These are phyloP conservation scores for Paramecium bursaria DNA, from an alignment of 73 alveolate genomes.

Conservation along the genomic window DNA sequence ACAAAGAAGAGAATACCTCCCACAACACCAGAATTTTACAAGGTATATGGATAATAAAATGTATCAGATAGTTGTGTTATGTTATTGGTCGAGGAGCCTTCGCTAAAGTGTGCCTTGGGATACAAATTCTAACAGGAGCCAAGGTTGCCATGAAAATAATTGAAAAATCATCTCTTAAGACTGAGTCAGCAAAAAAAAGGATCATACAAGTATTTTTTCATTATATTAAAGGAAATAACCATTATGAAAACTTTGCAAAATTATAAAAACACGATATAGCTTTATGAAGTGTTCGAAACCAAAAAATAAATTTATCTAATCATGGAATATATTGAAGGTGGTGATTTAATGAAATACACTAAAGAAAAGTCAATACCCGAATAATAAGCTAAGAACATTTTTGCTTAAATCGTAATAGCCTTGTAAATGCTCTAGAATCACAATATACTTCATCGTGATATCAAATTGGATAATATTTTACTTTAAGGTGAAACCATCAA, in stretches of 20 bases:
- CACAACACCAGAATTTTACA: constrained; percentile 72
- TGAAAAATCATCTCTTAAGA: constrained; percentile 90
- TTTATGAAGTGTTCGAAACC: constrained; percentile 94
- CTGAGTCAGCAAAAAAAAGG: constrained; percentile 92
- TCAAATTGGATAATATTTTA: constrained; percentile 95
- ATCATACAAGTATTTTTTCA: constrained; percentile 86
- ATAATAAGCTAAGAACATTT: constrained; percentile 83
- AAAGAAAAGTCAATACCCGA: constrained; percentile 92
- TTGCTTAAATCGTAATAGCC: constrained; percentile 89
- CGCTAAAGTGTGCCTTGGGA: constrained; percentile 95
- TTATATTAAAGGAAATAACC: constrained; percentile 79
- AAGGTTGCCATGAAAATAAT: constrained; percentile 97
- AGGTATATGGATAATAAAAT: constrained; percentile 38
- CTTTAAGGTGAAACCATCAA: constrained; percentile 91
- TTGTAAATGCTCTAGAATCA: constrained; percentile 85
- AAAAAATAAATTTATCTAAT: constrained; percentile 88
- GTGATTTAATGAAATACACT: constrained; percentile 91
- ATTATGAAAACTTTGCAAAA: constrained; percentile 46
- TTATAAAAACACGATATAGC: constrained; percentile 79
- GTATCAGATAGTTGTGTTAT: constrained; percentile 63
- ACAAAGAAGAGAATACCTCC: constrained; percentile 64
- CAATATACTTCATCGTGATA: constrained; percentile 95
- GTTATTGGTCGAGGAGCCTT: constrained; percentile 98
- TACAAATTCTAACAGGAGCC: constrained; percentile 96
- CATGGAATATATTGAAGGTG: constrained; percentile 95